phyloP scores from a whole-genome alignment of 805 yeast genomes.

The Isabelozyma rhagii region DNA sequence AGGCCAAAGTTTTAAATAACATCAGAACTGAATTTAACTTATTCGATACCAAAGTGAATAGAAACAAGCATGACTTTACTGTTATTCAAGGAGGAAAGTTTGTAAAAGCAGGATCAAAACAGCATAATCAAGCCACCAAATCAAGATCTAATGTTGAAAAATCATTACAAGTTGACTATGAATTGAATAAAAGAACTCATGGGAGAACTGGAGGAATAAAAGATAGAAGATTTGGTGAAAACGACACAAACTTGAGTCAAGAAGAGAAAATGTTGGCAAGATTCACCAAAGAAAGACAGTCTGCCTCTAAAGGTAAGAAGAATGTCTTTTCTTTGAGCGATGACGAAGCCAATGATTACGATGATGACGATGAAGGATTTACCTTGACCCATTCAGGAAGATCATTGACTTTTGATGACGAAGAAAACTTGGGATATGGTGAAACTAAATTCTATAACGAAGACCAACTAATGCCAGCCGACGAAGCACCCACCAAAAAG shows the following conservation, averaged over 20 bases:
- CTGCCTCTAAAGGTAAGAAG: constrained; percentile 43
- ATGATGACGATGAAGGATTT: constrained; percentile 40
- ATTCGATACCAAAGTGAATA: constrained; percentile 73
- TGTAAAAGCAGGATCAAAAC: constrained; percentile 41
- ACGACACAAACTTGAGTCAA: constrained; percentile 60
- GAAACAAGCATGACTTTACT: constrained; percentile 56
- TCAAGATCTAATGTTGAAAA: constrained; percentile 35
- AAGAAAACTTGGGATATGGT: constrained; percentile 21
- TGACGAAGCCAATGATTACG: constrained; percentile 63
- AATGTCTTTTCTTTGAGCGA: constrained; percentile 56
- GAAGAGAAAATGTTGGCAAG: constrained; percentile 96
- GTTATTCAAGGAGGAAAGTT: constrained; percentile 39
- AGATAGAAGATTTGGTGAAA: constrained; percentile 93
- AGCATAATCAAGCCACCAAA: constrained; percentile 31
- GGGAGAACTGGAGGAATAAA: constrained; percentile 75
- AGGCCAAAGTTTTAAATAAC: constrained; percentile 43
- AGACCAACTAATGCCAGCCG: constrained; percentile 17
- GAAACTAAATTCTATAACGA: constrained; percentile 37
- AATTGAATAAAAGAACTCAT: constrained; percentile 56
- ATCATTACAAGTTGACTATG: constrained; percentile 55
- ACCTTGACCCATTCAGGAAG: constrained; percentile 79
- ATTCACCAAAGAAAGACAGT: constrained; percentile 83
- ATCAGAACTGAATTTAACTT: constrained; percentile 87
- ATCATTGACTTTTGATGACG: constrained; percentile 55
- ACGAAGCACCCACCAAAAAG: constrained; percentile 48